Conservation (phyloP, 2,329 filamentous ascomycete genomes). For the Scedosporium aurantiacum region DNA sequence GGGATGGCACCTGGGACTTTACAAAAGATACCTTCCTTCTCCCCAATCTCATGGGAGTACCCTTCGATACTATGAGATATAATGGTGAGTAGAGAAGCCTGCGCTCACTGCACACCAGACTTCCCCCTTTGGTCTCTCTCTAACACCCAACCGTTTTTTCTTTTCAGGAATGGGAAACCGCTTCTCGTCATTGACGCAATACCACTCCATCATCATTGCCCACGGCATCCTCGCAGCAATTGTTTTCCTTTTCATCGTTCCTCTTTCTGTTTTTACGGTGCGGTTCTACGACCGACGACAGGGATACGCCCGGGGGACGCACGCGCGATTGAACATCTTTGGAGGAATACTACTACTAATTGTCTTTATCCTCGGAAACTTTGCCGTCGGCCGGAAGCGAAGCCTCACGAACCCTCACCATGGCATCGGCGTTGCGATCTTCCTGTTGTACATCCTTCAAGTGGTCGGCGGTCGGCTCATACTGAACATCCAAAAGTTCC, state of each 20-base stretch:
- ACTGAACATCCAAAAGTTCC: conserved; percentile 35
- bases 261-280: conserved; percentile 60
- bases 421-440: conserved; percentile 71
- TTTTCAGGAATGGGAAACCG: conserved; percentile 69
- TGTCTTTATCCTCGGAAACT: conserved; percentile 63
- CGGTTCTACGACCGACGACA: conserved; percentile 57
- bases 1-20: conserved; percentile 77
- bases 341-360: conserved; percentile 58
- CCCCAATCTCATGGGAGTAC: conserved; percentile 64
- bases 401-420: conserved; percentile 75
- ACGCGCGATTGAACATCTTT: conserved; percentile 64
- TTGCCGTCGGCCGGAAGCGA: conserved; percentile 63
- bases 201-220: conserved; percentile 57
- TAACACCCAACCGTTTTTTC: conserved; percentile 9
- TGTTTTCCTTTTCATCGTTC: conserved; percentile 64
- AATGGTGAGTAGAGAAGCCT: conserved; percentile 48
- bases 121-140: not conserved
- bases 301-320: conserved; percentile 52
- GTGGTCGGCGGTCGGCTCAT: conserved; percentile 58
- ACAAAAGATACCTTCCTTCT: conserved; percentile 66
- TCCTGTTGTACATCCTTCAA: conserved; percentile 61
- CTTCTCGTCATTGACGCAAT: conserved; percentile 57
- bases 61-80: conserved; percentile 73
- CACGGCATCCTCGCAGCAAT: conserved; percentile 64
- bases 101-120: not conserved